Percentiles rank a stretch among this genome's conserved stretches.
These are phyloP conservation scores for Tremella yokohamensis DNA, from an alignment of 768 basidiomycete genomes.

Conservation along the genomic window DNA sequence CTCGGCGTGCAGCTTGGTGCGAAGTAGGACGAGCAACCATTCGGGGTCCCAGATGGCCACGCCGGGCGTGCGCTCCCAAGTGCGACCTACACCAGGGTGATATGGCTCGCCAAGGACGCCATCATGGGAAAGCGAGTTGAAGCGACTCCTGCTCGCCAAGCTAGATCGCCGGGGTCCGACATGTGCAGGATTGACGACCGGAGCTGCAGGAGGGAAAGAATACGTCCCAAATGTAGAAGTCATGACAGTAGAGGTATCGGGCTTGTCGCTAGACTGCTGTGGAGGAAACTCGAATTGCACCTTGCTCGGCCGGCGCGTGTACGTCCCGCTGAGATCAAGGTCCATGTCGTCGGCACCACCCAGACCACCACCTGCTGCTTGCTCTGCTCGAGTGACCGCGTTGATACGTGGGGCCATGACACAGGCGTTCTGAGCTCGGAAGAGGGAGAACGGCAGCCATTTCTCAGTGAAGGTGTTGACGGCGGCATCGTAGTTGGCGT, in stretches of 20 bases:
- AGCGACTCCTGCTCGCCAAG: conserved; percentile 8
- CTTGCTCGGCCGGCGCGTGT: conserved; percentile 39
- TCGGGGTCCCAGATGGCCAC: conserved; percentile 45
- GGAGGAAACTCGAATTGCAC: conserved; percentile 47
- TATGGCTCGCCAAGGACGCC: neutral
- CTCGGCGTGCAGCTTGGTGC: conserved; percentile 34
- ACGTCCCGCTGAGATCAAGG: neutral
- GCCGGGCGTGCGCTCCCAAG: conserved; percentile 10
- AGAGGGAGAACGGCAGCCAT: conserved; percentile 50
- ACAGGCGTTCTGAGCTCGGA: conserved; percentile 50
- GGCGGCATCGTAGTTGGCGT: conserved; percentile 48
- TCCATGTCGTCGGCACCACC: neutral
- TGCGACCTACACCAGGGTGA: neutral
- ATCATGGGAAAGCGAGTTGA: conserved; percentile 3
- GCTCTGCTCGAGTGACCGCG: conserved; percentile 14
- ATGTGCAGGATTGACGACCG: neutral
- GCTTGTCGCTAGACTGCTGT: neutral
- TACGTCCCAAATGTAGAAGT: neutral
- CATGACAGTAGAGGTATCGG: conserved; percentile 6
- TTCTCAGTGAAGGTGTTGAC: conserved; percentile 48
- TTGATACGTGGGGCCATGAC: conserved; percentile 36
- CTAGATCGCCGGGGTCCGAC: conserved; percentile 6
- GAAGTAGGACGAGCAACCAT: conserved; percentile 40
- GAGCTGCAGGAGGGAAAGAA: neutral
- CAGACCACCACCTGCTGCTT: neutral